Percentiles rank a stretch among this genome's conserved stretches.
These are phyloP conservation scores for Cladosporium sp. DNA, from an alignment of 2,329 filamentous ascomycete genomes.

Conservation along the genomic window DNA sequence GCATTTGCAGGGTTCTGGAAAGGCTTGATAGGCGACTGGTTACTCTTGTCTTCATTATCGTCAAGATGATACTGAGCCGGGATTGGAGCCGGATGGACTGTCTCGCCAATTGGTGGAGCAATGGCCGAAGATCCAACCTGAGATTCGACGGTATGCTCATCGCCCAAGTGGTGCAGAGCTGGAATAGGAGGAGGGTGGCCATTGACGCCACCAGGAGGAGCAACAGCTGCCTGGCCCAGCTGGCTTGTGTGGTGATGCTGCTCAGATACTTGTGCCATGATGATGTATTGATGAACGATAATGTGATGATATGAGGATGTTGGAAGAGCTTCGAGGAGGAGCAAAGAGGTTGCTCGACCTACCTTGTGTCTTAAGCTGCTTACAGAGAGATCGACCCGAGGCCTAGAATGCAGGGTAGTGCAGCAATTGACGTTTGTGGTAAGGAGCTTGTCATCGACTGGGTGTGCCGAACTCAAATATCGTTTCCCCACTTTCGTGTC, in stretches of 20 bases:
- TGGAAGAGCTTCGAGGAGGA: background rate
- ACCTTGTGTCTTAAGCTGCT: background rate
- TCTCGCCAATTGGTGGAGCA: background rate
- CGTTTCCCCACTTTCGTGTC: background rate
- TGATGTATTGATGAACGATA: background rate
- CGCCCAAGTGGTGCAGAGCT: constrained; percentile 4
- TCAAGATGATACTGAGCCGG: constrained; percentile 14
- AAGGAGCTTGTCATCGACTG: constrained; percentile 1
- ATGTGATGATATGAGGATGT: background rate
- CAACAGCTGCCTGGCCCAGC: constrained; percentile 7
- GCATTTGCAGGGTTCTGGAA: background rate
- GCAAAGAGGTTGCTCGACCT: background rate
- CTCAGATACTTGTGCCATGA: constrained; percentile 12
- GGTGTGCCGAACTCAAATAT: background rate
- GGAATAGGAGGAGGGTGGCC: constrained; percentile 1
- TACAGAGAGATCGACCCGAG: constrained; percentile 1
- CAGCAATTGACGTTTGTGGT: background rate
- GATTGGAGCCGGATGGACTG: background rate
- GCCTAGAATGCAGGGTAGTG: background rate
- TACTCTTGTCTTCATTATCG: background rate
- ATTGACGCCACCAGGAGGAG: background rate
- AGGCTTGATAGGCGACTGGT: background rate
- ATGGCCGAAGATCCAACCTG: constrained; percentile 12
- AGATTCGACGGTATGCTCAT: constrained; percentile 10
- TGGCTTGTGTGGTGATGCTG: constrained; percentile 11